Percentiles rank a stretch among this genome's conserved stretches.
Conservation (phyloP, 2,329 filamentous ascomycete genomes). For the Ambrosiella cleistominuta region DNA sequence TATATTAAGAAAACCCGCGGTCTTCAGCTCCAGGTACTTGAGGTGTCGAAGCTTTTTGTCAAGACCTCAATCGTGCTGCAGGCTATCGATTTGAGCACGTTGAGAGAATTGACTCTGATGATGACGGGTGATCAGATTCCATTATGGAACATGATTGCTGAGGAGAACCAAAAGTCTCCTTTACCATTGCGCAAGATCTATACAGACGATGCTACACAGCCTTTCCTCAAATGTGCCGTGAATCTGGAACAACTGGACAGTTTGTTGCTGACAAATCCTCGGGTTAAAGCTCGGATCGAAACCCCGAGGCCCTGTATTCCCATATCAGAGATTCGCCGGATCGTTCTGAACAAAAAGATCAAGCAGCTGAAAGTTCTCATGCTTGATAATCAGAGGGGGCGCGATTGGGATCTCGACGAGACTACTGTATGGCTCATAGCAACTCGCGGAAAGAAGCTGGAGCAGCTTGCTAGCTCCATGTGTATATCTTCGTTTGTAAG, state of each 20-base stretch:
- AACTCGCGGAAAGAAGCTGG: conserved; percentile 28
- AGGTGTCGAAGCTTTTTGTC: conserved; percentile 41
- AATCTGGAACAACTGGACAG: conserved; percentile 37
- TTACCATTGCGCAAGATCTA: conserved; percentile 40
- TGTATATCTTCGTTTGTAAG: conserved; percentile 36
- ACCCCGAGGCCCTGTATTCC: conserved; percentile 31
- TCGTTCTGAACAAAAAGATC: conserved; percentile 41
- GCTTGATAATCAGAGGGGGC: conserved; percentile 36
- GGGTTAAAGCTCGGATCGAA: conserved; percentile 32
- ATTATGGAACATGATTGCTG: conserved; percentile 40
- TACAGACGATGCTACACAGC: conserved; percentile 42
- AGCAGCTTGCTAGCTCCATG: conserved; percentile 40
- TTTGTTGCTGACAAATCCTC: conserved; percentile 40
- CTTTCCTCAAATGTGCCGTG: conserved; percentile 36
- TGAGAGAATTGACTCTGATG: conserved; percentile 42
- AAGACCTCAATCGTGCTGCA: conserved; percentile 36
- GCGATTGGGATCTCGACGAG: conserved; percentile 39
- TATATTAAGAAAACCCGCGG: conserved; percentile 43
- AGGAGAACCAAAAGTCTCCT: conserved; percentile 33
- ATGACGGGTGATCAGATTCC: conserved; percentile 44
- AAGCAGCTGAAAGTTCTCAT: conserved; percentile 35
- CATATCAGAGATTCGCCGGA: conserved; percentile 40
- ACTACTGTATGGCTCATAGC: conserved; percentile 38
- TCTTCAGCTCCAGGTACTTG: conserved; percentile 35
- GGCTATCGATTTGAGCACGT: neutral